Evolutionary conservation across 2,329 filamentous ascomycete genomes (phyloP), one percentile per base, ranked within the genome.

Genomic region (Coniochaeta hoffmannii): DNA sequence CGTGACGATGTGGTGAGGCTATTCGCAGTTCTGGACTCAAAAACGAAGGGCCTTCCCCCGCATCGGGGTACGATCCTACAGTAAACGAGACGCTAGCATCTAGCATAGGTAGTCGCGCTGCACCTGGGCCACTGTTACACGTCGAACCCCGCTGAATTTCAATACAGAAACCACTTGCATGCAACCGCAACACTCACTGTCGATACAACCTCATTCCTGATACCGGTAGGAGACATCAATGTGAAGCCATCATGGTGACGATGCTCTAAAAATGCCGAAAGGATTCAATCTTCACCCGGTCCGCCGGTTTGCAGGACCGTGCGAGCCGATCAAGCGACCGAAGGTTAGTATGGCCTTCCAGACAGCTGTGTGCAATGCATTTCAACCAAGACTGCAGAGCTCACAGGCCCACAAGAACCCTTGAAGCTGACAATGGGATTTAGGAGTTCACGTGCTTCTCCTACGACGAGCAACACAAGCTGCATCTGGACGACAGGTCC

Each of bases 401-500:
- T 36, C 34, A 36, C 8, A 36, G 34, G 5, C 15, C 36, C 17
- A 3, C 36, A 2, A 3, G 19, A 22, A 24, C 36, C n/a, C 19
- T 1, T 4, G 34, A 36, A 36, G 34, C 34, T 36, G 5, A 36
- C 34, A 2, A 17, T 36, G 14, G 5, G 5, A 36, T 32, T 4
- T 50, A 93, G 87, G 94, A 99, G 75, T 89, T 99, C 61, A 82
- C 93, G 4, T 90, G 81, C 71, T 99, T 97, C 73, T 97, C 93
- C 9, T 97, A 94, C 71, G 90, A 97, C 68, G 83, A 91, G 46
- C 76, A 91, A 28, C 94, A 93, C 68, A 71, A 82, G 54, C 91
- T 91, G 65, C 85, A 78, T 51, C 81, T 87, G 3, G 90, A 90
- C 60, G 87, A 88, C 58, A 88, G 87, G 3, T 93, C 90, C 1